A percentile compares a stretch with the other conserved stretches of the same genome.
These are phyloP conservation scores for Backusella tarrabulga DNA, from an alignment of 192 early-diverging fungal genomes.

Conservation along the genomic window DNA sequence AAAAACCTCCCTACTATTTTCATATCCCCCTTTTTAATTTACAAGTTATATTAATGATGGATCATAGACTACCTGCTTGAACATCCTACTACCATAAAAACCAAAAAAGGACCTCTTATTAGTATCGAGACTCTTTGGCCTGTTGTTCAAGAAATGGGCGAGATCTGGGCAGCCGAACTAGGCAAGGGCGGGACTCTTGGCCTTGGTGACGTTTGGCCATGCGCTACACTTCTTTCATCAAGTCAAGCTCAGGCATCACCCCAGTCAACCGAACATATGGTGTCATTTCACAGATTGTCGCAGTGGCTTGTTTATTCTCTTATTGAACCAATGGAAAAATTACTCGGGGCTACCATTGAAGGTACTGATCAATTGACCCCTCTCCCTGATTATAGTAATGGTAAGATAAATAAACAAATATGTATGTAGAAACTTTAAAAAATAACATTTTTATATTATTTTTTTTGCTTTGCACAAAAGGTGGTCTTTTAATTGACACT, in stretches of 20 bases:
- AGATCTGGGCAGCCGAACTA: slow-evolving; percentile 80
- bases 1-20: background rate
- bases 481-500: slow-evolving; percentile 86
- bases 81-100: slow-evolving; percentile 47
- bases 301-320: slow-evolving; percentile 96
- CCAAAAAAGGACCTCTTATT: slow-evolving; percentile 39
- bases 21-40: background rate
- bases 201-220: slow-evolving; percentile 39
- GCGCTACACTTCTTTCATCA: slow-evolving; percentile 21
- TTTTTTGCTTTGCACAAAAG: slow-evolving; percentile 20
- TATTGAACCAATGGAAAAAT: slow-evolving; percentile 72
- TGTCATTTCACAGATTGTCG: slow-evolving; percentile 88
- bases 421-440: slow-evolving; percentile 2
- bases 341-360: slow-evolving; percentile 46
- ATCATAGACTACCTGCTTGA: slow-evolving; percentile 58
- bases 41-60: background rate
- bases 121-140: slow-evolving; percentile 75
- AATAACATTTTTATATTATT: background rate
- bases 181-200: slow-evolving; percentile 72
- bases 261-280: slow-evolving; percentile 42
- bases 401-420: slow-evolving; percentile 33
- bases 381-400: slow-evolving; percentile 82
- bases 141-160: slow-evolving; percentile 72
- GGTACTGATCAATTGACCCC: slow-evolving; percentile 79
- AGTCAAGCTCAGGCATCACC: background rate